A percentile compares a stretch with the other conserved stretches of the same genome.
phyloP scores from a whole-genome alignment of 139 green algal species.

The Closterium sp. region DNA sequence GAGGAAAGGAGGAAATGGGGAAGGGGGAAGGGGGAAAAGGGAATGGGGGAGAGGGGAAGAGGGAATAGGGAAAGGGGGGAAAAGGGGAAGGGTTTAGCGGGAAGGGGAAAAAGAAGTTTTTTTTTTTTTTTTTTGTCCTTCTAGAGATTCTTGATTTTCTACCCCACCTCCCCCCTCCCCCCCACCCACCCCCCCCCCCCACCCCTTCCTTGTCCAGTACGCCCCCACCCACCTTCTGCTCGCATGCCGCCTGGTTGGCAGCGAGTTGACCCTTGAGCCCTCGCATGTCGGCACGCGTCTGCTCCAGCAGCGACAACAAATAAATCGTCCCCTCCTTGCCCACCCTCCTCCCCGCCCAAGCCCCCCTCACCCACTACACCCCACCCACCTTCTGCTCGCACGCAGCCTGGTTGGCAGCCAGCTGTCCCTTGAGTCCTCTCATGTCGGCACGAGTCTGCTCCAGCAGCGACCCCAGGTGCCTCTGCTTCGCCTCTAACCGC shows the following conservation, averaged over 20 bases:
- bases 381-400: slow-evolving; percentile 24
- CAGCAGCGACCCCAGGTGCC: slow-evolving; percentile 43
- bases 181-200: too few species aligned
- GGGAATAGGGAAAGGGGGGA: neutral
- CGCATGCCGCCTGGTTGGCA: slow-evolving; percentile 9
- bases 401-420: slow-evolving; percentile 19
- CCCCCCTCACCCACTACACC: too few species aligned
- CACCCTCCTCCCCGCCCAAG: too few species aligned
- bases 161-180: too few species aligned
- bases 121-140: too few species aligned
- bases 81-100: too few species aligned
- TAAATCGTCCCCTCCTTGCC: neutral
- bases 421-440: slow-evolving; percentile 9
- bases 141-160: too few species aligned
- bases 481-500: slow-evolving; percentile 55
- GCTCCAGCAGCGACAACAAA: slow-evolving; percentile 39
- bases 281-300: slow-evolving; percentile 41
- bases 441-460: slow-evolving; percentile 48
- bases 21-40: too few species aligned
- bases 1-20: neutral
- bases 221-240: slow-evolving; percentile 18
- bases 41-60: neutral
- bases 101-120: too few species aligned
- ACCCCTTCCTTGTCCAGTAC: too few species aligned
- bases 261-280: slow-evolving; percentile 14